Conservation (phyloP, 495 filamentous ascomycete genomes). For the Jackrogersella multiformis region DNA sequence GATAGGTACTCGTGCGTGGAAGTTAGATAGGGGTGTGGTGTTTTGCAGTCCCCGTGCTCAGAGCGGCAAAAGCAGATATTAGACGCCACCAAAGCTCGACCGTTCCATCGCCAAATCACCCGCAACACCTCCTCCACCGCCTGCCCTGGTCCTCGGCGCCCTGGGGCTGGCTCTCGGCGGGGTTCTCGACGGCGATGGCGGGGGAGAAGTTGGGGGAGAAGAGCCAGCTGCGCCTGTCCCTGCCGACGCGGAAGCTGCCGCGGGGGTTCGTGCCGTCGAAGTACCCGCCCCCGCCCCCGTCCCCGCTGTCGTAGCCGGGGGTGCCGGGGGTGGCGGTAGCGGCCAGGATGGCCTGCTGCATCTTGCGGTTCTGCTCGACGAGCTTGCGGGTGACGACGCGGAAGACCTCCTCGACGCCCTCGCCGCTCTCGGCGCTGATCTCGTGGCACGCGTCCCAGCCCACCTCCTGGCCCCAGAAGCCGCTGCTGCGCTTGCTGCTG, state of each 20-base stretch:
- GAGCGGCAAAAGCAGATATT: too few relatives aligned
- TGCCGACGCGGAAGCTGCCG: slow-evolving; percentile 69
- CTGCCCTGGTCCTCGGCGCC: slow-evolving; percentile 41
- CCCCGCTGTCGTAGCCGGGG: slow-evolving; percentile 39
- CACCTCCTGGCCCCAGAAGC: slow-evolving; percentile 90
- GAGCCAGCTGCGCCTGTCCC: slow-evolving; percentile 71
- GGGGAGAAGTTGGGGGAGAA: slow-evolving; percentile 63
- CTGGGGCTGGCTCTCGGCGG: slow-evolving; percentile 47
- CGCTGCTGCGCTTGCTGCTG: slow-evolving; percentile 79
- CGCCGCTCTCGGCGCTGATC: slow-evolving; percentile 91
- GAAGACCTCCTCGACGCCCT: slow-evolving; percentile 98
- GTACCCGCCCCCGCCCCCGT: slow-evolving; percentile 40
- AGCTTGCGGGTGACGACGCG: slow-evolving; percentile 92
- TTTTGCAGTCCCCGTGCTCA: too few relatives aligned
- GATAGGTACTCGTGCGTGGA: neutral
- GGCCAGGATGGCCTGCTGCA: slow-evolving; percentile 62
- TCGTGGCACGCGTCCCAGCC: slow-evolving; percentile 98
- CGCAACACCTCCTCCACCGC: slow-evolving; percentile 61
- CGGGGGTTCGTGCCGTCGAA: slow-evolving; percentile 57
- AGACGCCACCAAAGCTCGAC: too few relatives aligned
- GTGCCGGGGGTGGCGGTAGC: slow-evolving; percentile 55
- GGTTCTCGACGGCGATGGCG: slow-evolving; percentile 55
- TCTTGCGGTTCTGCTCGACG: slow-evolving; percentile 86
- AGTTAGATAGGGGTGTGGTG: neutral
- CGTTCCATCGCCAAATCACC: too few relatives aligned